Base-by-base conservation (phyloP, 2,329 filamentous ascomycete species). In the Colletotrichum sp. region DNA sequence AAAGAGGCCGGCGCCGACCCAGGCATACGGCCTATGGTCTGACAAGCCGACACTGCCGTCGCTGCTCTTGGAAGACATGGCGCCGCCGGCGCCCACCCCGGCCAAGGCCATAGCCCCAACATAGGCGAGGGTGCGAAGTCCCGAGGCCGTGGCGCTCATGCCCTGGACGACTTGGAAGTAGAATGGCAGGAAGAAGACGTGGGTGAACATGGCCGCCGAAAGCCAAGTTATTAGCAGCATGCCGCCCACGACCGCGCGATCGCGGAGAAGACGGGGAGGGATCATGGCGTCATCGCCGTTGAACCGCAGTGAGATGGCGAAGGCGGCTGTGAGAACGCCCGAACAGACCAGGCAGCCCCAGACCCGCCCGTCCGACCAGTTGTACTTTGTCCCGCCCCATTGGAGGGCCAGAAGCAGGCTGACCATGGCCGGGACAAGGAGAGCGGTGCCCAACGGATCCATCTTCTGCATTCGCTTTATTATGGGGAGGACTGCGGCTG, bases 91-190 rank as follows among this genome's bases (percentile, higher is more conserved):
- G 7, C 85, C 68, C 69, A 90, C 81, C 28, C 88, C 89, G 75
- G 83, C 84, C 63, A 91, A 67, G 19, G 90, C 87, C 16, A 87
- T 85, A 27, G 87, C 83, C 15, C 91, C 86, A 15, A 91, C 83
- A 39, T 90, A 83, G 27, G 39, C 39, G 5, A 91, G 84, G 36
- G 89, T 86, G 78, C 89, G 89, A 79, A 91, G 87, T 65, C 90
- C 90, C 8, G 89, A 88, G 68, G 88, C 81, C 44, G 89, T 87
- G 65, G 90, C 88, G 22, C 81, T 85, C 77, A 87, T 88, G 71
- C 87, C 88, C 77, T 89, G 85, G 70, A 91, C 87, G 36, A 88
- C 87, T 76, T 91, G 89, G 82, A 90, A 90, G 79, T 88, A 90
- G 25, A 90, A 82, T 7, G 88, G 87, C 12, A 80, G 78, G 25